These are phyloP conservation scores for Claviceps sp. DNA, from an alignment of 2,329 filamentous ascomycete species.

Conservation along the genomic window DNA sequence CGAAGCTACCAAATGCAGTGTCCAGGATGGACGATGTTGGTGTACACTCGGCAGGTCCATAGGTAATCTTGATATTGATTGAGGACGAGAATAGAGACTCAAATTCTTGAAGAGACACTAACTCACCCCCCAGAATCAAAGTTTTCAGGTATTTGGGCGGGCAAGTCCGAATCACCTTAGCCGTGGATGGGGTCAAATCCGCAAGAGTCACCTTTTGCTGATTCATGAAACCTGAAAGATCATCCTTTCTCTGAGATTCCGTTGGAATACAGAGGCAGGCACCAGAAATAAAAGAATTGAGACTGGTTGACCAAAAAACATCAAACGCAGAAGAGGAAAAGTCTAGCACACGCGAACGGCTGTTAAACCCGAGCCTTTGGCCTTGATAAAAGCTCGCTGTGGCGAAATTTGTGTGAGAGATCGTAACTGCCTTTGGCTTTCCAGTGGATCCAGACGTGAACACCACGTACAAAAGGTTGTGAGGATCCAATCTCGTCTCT, in stretches of 20 bases:
- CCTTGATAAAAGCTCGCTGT: conserved; percentile 13
- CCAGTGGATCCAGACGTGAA: neutral
- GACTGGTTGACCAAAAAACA: neutral
- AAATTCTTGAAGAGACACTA: conserved; percentile 1
- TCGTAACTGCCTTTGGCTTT: neutral
- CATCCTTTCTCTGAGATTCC: conserved; percentile 1
- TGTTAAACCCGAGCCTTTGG: conserved; percentile 12
- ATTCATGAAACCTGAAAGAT: neutral
- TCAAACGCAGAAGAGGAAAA: conserved; percentile 8
- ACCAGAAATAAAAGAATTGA: conserved; percentile 2
- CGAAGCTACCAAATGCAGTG: too few relatives aligned
- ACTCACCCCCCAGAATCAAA: conserved; percentile 8
- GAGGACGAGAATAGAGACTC: neutral
- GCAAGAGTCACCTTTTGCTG: neutral
- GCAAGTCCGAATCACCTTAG: neutral
- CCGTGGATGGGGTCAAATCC: neutral
- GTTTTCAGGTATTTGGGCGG: neutral
- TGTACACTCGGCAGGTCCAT: conserved; percentile 12
- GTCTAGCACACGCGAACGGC: conserved; percentile 18
- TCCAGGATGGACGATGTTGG: conserved; percentile 3
- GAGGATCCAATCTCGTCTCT: neutral
- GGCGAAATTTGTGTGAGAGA: neutral
- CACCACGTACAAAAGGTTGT: neutral
- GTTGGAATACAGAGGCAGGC: conserved; percentile 7
- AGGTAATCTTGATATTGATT: conserved; percentile 9